Evolutionary conservation across 2,329 filamentous ascomycete species (phyloP).

Genomic region (Pyrenochaeta sp.): DNA sequence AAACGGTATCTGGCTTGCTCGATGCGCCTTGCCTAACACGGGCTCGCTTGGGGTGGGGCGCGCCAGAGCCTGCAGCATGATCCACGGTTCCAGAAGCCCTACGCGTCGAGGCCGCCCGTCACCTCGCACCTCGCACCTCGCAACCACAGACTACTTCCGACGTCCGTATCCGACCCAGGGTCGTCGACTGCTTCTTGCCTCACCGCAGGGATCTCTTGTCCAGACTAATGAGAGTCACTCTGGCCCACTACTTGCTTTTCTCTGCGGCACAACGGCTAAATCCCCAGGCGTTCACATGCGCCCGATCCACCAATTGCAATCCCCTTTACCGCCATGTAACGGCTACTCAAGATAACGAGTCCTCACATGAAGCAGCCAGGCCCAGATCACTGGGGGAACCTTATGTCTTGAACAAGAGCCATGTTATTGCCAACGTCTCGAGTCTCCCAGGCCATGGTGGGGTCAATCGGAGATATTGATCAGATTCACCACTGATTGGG

Average conservation of each 20-base stretch:
- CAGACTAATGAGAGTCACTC: too few relatives aligned
- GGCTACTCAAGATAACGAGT: slow-evolving; percentile 1
- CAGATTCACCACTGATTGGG: too few relatives aligned
- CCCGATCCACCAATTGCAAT: neutral
- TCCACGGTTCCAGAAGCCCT: slow-evolving; percentile 17
- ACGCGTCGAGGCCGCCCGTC: slow-evolving; percentile 1
- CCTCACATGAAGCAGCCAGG: neutral
- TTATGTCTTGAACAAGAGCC: too few relatives aligned
- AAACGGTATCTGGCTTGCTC: slow-evolving; percentile 6
- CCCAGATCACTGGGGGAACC: too few relatives aligned
- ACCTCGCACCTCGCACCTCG: neutral
- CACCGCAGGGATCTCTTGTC: neutral
- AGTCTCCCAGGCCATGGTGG: too few relatives aligned
- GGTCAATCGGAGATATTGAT: too few relatives aligned
- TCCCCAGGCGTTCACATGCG: neutral
- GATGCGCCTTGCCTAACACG: slow-evolving; percentile 14
- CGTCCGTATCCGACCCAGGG: neutral
- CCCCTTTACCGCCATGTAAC: slow-evolving; percentile 7
- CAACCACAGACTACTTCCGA: neutral
- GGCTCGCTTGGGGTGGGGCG: slow-evolving; percentile 13
- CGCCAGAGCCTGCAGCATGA: slow-evolving; percentile 6
- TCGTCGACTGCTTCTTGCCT: neutral
- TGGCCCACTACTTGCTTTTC: too few relatives aligned
- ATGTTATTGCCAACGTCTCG: too few relatives aligned
- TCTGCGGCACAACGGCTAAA: neutral